Percentiles rank a stretch among this genome's conserved stretches.
These are phyloP conservation scores for Stagonosporopsis vannaccii DNA, from an alignment of 2,329 filamentous ascomycete genomes.

Conservation along the genomic window DNA sequence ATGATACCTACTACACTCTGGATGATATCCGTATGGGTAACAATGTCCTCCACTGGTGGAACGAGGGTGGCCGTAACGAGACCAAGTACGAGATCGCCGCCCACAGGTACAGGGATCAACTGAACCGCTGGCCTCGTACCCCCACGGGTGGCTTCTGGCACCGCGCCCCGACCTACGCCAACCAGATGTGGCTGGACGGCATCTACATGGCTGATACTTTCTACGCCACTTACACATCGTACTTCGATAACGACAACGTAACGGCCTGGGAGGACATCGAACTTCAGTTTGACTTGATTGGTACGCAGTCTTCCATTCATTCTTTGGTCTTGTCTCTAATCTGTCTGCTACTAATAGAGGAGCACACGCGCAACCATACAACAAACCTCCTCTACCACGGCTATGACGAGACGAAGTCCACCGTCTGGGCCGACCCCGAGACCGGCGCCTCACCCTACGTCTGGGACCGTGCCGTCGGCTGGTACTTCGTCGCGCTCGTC, in stretches of 20 bases:
- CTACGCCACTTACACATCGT: slow-evolving; percentile 49
- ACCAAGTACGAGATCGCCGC: slow-evolving; percentile 60
- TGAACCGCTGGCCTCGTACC: slow-evolving; percentile 60
- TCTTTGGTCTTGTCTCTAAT: neutral
- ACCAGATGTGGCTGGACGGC: slow-evolving; percentile 67
- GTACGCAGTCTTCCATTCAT: too few species aligned
- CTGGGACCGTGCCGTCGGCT: slow-evolving; percentile 49
- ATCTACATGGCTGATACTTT: slow-evolving; percentile 54
- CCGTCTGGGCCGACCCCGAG: slow-evolving; percentile 46
- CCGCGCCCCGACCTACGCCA: slow-evolving; percentile 55
- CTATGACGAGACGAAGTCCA: slow-evolving; percentile 45
- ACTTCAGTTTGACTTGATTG: slow-evolving; percentile 46
- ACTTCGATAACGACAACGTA: slow-evolving; percentile 48
- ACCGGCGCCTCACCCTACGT: slow-evolving; percentile 48
- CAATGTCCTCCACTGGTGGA: slow-evolving; percentile 60
- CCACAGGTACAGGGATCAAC: slow-evolving; percentile 54
- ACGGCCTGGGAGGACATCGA: slow-evolving; percentile 55
- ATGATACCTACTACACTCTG: slow-evolving; percentile 56
- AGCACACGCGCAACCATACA: slow-evolving; percentile 44
- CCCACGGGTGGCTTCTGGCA: slow-evolving; percentile 64
- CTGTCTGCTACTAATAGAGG: slow-evolving; percentile 32
- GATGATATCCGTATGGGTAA: slow-evolving; percentile 62
- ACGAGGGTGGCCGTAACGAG: slow-evolving; percentile 51
- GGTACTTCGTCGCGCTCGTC: slow-evolving; percentile 52
- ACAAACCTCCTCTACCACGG: slow-evolving; percentile 46